Conservation (phyloP, 148 eudicot genomes). For the Bassia scoparia region DNA sequence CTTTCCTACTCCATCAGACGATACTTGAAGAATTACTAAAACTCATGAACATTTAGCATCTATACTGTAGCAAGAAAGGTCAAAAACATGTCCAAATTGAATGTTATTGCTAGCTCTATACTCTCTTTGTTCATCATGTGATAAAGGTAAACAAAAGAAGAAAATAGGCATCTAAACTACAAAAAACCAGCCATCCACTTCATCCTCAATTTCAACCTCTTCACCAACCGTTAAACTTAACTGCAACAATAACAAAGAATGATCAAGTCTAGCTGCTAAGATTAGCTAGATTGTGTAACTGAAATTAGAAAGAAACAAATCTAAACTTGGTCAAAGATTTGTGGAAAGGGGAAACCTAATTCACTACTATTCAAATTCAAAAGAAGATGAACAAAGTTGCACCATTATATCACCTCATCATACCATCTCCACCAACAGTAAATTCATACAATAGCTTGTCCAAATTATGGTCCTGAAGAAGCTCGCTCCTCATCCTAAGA, state of each 20-base stretch:
- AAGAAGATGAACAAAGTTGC: conserved; percentile 8
- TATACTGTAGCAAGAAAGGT: background rate
- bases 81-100: background rate
- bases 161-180: conserved; percentile 46
- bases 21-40: background rate
- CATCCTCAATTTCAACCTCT: conserved; percentile 82
- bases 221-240: conserved; percentile 88
- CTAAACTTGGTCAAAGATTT: background rate
- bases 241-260: conserved; percentile 39
- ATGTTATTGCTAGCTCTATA: background rate
- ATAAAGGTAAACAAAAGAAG: background rate
- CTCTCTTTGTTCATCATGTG: background rate
- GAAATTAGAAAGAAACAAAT: background rate
- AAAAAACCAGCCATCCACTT: conserved; percentile 99
- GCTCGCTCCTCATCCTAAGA: conserved; percentile 65
- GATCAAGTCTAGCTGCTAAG: background rate
- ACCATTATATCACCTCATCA: conserved; percentile 66
- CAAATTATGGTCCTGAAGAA: conserved; percentile 59
- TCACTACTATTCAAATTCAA: background rate
- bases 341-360: background rate
- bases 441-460: conserved; percentile 91
- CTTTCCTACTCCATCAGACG: background rate
- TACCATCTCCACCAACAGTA: conserved; percentile 98
- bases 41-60: background rate
- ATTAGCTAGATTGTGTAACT: background rate